Evolutionary conservation across 106 monocot species (phyloP), one percentile per base, ranked within the genome.

Genomic region (Dioscorea zingiberensis): DNA sequence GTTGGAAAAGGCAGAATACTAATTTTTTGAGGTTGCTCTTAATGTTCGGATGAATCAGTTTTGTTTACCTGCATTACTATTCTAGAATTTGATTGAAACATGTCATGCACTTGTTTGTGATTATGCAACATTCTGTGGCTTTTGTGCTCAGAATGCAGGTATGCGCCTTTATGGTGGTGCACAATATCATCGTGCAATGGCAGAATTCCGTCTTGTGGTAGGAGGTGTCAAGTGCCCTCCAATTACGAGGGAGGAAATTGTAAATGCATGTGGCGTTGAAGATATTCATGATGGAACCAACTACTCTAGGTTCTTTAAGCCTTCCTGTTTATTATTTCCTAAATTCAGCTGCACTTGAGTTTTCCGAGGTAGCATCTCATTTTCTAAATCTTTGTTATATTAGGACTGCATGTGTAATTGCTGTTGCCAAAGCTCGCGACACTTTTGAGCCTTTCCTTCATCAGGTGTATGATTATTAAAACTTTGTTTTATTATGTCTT

Each of bases 151-250:
- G 93, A 93, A 93, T 84, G 83, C 86, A 59, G 93, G 93, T 22
- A 93, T 93, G 93, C 93, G 93, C 64, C 89, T 93, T 66, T 93
- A 93, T 83, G 93, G 93, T 47, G 93, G 93, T 44, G 93, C 93
- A 58, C 93, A 93, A 69, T 93, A 93, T 76, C 89, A 93, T 46
- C 89, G 93, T 63, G 93, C 89, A 61, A 93, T 93, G 93, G 93
- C 93, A 71, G 93, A 93, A 74, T 93, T 93, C 27, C 89, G 93
- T 56, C 73, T 93, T 47, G 74, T 86, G 47, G 80, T 93, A 73
- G 93, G 93, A 56, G 74, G 81, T 64, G 77, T 83, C 15, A 93
- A 84, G 64, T 94, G 89, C 63, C 89, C 89, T 84, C 89, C 93
- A 81, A 94, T 94, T 57, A 81, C 86, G 28, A 83, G 89, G 69